Conservation (phyloP, 345 rosid species). For the Aegle marmelos region DNA sequence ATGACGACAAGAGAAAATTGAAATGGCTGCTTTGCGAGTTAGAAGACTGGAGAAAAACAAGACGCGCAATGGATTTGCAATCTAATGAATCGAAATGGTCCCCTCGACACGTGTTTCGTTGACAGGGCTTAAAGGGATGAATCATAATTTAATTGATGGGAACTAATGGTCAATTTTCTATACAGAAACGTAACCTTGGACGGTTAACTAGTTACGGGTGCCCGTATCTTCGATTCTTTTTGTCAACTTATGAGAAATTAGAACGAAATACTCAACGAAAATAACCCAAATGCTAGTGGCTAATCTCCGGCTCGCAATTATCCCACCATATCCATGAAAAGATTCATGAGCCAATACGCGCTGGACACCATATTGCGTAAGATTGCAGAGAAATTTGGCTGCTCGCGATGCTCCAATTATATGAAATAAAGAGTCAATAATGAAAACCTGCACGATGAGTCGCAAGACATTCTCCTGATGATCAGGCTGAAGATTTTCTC, state of each 20-base stretch:
- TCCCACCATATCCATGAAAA: background rate
- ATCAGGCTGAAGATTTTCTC: too few species aligned
- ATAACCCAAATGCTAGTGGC: background rate
- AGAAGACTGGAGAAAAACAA: background rate
- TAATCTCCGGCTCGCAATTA: background rate
- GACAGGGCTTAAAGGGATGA: background rate
- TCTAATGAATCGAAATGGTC: background rate
- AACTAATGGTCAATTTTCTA: slow-evolving; percentile 16
- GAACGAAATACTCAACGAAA: background rate
- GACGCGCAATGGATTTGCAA: background rate
- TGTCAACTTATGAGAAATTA: background rate
- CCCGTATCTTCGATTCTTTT: background rate
- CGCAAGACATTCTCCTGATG: too few species aligned
- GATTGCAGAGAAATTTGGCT: background rate
- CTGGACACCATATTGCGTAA: background rate
- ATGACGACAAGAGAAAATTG: background rate
- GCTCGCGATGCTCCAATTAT: background rate
- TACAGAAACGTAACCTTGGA: slow-evolving; percentile 22
- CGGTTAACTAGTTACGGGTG: slow-evolving; percentile 19
- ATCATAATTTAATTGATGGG: background rate
- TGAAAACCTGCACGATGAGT: too few species aligned
- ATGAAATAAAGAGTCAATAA: background rate
- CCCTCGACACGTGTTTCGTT: background rate
- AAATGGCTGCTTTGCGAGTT: background rate
- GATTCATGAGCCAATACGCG: background rate